Evolutionary conservation across 2,329 filamentous ascomycete species (phyloP).

Genomic region (Claviceps sp.): DNA sequence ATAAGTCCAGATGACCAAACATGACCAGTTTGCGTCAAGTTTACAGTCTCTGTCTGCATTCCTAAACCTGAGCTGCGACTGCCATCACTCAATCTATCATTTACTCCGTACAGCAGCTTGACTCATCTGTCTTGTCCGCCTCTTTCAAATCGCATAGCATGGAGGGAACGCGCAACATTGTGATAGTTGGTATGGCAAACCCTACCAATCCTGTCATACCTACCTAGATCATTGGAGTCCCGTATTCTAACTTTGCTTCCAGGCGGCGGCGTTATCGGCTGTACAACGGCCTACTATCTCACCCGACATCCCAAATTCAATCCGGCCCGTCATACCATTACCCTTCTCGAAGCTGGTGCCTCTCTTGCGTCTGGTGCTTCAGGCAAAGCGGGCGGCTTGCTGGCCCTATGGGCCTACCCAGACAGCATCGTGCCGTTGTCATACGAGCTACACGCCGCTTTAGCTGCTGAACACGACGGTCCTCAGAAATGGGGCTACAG

Average conservation of each 20-base stretch:
- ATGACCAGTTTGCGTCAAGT: no score
- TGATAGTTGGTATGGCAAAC: slow-evolving; percentile 32
- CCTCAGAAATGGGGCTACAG: slow-evolving; percentile 77
- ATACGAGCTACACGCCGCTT: slow-evolving; percentile 67
- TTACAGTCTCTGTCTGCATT: no score
- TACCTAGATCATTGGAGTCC: background rate
- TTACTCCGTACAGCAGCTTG: no score
- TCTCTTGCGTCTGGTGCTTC: slow-evolving; percentile 82
- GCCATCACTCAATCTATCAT: no score
- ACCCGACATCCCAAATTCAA: slow-evolving; percentile 76
- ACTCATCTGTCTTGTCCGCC: no score
- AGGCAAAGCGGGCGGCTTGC: slow-evolving; percentile 83
- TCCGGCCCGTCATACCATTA: slow-evolving; percentile 61
- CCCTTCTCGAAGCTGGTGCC: slow-evolving; percentile 71
- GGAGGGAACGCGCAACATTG: slow-evolving; percentile 30
- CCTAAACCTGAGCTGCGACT: no score
- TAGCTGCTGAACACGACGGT: slow-evolving; percentile 75
- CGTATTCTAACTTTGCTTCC: background rate
- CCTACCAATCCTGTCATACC: background rate
- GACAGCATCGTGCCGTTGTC: slow-evolving; percentile 71
- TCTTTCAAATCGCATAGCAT: slow-evolving; percentile 10
- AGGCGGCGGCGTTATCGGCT: slow-evolving; percentile 90
- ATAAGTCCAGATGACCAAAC: no score
- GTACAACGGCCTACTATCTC: slow-evolving; percentile 81
- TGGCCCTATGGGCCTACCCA: slow-evolving; percentile 88